Evolutionary conservation across 2,329 filamentous ascomycete genomes (phyloP).

Genomic region (Fusarium sp.): DNA sequence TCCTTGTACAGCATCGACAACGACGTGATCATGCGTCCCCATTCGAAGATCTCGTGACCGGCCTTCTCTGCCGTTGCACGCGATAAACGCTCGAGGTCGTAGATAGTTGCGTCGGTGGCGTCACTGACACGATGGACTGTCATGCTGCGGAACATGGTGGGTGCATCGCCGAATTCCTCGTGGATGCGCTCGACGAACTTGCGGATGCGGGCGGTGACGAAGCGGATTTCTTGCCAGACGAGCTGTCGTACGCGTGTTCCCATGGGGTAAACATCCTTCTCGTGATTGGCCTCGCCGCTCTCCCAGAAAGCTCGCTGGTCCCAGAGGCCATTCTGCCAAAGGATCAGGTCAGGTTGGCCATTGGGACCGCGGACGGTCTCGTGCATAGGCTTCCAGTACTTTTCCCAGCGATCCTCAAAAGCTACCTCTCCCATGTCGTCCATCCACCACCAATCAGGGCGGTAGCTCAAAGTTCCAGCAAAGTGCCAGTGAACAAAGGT

Average conservation of each 20-base stretch:
- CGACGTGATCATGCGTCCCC: conserved; percentile 35
- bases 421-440: conserved; percentile 38
- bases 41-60: conserved; percentile 40
- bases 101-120: conserved; percentile 30
- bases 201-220: conserved; percentile 29
- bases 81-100: conserved; percentile 36
- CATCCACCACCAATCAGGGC: conserved; percentile 45
- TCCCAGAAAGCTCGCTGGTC: conserved; percentile 44
- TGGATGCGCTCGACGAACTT: conserved; percentile 30
- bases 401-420: conserved; percentile 40
- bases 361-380: conserved; percentile 34
- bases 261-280: conserved; percentile 36
- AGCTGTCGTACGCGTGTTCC: conserved; percentile 32
- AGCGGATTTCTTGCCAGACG: conserved; percentile 41
- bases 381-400: conserved; percentile 36
- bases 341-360: conserved; percentile 34
- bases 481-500: conserved; percentile 41
- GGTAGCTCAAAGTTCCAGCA: conserved; percentile 33
- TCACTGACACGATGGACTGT: conserved; percentile 39
- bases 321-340: conserved; percentile 44
- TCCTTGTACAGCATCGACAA: conserved; percentile 44
- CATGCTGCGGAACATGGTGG: conserved; percentile 37
- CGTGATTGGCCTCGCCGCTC: conserved; percentile 36
- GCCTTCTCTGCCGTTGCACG: conserved; percentile 39
- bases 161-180: conserved; percentile 24